Base-by-base conservation (phyloP, 139 green algal genomes). In the Chlorella vulgaris region DNA sequence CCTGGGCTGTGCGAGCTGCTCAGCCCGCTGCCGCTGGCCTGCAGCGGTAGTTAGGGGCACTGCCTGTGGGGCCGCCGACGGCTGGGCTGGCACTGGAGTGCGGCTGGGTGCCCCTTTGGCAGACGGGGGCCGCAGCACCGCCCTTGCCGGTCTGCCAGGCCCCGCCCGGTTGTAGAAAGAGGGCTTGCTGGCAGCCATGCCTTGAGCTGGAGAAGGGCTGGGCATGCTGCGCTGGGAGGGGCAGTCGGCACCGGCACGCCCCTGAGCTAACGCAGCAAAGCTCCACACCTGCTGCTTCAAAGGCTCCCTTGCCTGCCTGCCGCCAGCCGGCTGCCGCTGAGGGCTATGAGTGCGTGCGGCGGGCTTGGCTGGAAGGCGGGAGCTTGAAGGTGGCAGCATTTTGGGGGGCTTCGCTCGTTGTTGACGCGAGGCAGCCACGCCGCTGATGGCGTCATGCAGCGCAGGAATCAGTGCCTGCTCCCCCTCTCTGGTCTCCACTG, bases 261-360 rank as follows among this genome's bases (percentile, higher is more conserved):
- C 43, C 43, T 82, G 61, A 8, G 76, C 62, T 36, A 82, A 74
- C 40, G 31, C 31, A 1, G 4, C 76, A 74, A 82, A 74, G 39
- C 33, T 66, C 58, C 61, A 74, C 58, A 60, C 26, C 40, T 38
- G 68, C 60, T 81, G 75, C n/a, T 28, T 36, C 3, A 81, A 28
- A 6, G 75, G 24, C 75, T 60, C 33, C 40, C 10, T 63, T 28
- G 43, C 13, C 29, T 18, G 35, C 6, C 33, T 51, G 35, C 50
- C 2, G 33, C 35, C 5, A 80, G 51, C 2, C 21, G 15, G 18
- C 47, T 55, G 47, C 13, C 47, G 47, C 47, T 55, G 47, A 55
- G n/a, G n/a, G n/a, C n/a, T n/a, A n/a, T n/a, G n/a, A n/a, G n/a
- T n/a, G n/a, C n/a, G n/a, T n/a, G n/a, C n/a, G n/a, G n/a, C n/a